phyloP scores from a whole-genome alignment of 345 rosid species.

The Anastatica hierochuntica region DNA sequence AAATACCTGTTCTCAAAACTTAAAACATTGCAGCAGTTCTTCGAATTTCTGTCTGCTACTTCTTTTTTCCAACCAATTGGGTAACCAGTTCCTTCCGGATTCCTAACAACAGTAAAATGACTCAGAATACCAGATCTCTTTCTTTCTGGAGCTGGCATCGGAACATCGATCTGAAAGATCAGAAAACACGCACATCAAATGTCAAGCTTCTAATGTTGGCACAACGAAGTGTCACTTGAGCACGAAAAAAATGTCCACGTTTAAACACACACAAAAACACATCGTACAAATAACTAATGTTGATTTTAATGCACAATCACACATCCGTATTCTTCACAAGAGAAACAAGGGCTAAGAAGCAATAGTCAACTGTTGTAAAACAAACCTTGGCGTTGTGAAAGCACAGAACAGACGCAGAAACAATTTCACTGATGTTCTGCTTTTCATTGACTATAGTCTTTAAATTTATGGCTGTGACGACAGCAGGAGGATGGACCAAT shows the following conservation, averaged over 20 bases:
- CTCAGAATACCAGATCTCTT: constrained; percentile 68
- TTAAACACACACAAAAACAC: neutral
- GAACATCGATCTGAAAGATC: constrained; percentile 72
- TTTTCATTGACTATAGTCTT: constrained; percentile 75
- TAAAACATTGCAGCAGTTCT: constrained; percentile 69
- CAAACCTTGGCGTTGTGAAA: constrained; percentile 95
- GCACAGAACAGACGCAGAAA: constrained; percentile 82
- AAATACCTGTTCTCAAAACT: constrained; percentile 72
- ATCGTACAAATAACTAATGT: neutral
- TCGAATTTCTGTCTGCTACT: constrained; percentile 66
- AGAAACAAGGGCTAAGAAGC: constrained; percentile 17
- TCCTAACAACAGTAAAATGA: constrained; percentile 84
- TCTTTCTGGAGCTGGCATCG: constrained; percentile 87
- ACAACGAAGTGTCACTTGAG: constrained; percentile 5
- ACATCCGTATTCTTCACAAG: constrained; percentile 5
- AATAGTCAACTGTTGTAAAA: constrained; percentile 14
- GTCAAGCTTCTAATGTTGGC: constrained; percentile 1
- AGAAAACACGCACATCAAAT: constrained; percentile 16
- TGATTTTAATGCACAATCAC: neutral
- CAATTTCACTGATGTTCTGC: constrained; percentile 76
- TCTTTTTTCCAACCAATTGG: constrained; percentile 96
- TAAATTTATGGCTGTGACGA: constrained; percentile 82
- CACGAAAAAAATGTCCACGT: neutral
- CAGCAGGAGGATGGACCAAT: constrained; percentile 67
- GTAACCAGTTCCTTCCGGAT: constrained; percentile 81